Evolutionary conservation across 768 basidiomycete genomes (phyloP).

Genomic region (Suillus hirtellus): DNA sequence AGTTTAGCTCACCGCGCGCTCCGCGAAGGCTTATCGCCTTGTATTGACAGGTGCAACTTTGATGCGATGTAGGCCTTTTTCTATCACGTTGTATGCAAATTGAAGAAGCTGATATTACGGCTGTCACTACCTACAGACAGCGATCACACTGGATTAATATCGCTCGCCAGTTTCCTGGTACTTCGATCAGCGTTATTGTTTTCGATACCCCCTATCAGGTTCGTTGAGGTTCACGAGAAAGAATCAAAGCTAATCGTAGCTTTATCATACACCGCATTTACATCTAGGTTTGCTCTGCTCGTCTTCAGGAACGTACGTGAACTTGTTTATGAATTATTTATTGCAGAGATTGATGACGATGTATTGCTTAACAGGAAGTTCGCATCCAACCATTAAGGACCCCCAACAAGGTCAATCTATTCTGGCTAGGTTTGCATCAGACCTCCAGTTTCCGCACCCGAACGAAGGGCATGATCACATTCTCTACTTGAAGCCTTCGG

Average conservation of each 20-base stretch:
- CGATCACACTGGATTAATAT: constrained; percentile 75
- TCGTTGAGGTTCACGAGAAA: constrained; percentile 24
- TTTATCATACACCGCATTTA: constrained; percentile 21
- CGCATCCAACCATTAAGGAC: constrained; percentile 75
- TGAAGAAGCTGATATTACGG: background rate
- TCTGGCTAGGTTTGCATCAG: constrained; percentile 64
- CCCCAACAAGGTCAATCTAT: constrained; percentile 58
- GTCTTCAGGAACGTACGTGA: constrained; percentile 59
- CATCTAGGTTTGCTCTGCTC: constrained; percentile 57
- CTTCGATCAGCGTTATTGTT: constrained; percentile 69
- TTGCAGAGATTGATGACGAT: constrained; percentile 14
- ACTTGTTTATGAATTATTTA: constrained; percentile 10
- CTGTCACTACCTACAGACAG: constrained; percentile 45
- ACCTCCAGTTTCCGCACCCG: constrained; percentile 54
- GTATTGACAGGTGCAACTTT: constrained; percentile 79
- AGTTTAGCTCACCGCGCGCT: constrained; percentile 52
- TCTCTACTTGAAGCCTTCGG: constrained; percentile 35
- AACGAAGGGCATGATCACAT: constrained; percentile 71
- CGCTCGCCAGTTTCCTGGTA: constrained; percentile 63
- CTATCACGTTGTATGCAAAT: background rate
- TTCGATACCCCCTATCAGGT: constrained; percentile 80
- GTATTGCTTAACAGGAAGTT: constrained; percentile 48
- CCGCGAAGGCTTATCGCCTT: constrained; percentile 63
- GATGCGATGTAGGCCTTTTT: constrained; percentile 53
- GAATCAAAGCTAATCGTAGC: constrained; percentile 5